A percentile compares a stretch with the other conserved stretches of the same genome.
These are phyloP conservation scores for Maudiozyma serrabonitensis DNA, from an alignment of 805 yeast species.

Conservation along the genomic window DNA sequence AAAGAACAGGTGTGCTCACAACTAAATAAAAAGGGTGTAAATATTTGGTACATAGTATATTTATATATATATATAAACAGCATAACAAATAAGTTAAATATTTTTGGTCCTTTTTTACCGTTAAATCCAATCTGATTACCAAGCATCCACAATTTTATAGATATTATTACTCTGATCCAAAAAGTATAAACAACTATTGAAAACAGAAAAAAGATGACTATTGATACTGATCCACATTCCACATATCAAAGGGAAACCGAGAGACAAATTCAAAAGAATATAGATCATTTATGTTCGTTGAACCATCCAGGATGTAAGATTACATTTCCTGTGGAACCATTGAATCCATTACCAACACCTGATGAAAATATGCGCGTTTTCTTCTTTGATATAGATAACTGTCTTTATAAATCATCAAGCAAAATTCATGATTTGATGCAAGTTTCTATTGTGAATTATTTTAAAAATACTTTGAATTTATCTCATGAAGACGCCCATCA, in stretches of 20 bases:
- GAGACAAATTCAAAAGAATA: constrained; percentile 23
- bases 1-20: too few species aligned
- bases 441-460: constrained; percentile 70
- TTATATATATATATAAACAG: too few species aligned
- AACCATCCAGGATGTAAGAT: constrained; percentile 29
- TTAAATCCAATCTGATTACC: too few species aligned
- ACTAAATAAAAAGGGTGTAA: too few species aligned
- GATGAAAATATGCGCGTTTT: constrained; percentile 35
- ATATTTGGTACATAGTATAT: too few species aligned
- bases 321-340: constrained; percentile 22
- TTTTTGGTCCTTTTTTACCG: too few species aligned
- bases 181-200: background rate
- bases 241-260: constrained; percentile 14
- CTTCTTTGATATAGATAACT: constrained; percentile 90
- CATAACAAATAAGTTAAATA: too few species aligned
- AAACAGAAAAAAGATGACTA: constrained; percentile 4
- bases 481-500: constrained; percentile 63
- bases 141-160: too few species aligned
- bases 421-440: constrained; percentile 84
- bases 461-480: constrained; percentile 52
- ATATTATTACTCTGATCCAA: background rate
- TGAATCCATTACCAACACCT: constrained; percentile 15
- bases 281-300: constrained; percentile 26
- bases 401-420: constrained; percentile 68
- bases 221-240: constrained; percentile 1